Evolutionary conservation across 352 stramenopile species (phyloP).

Genomic region (Globisporangium spinosum): DNA sequence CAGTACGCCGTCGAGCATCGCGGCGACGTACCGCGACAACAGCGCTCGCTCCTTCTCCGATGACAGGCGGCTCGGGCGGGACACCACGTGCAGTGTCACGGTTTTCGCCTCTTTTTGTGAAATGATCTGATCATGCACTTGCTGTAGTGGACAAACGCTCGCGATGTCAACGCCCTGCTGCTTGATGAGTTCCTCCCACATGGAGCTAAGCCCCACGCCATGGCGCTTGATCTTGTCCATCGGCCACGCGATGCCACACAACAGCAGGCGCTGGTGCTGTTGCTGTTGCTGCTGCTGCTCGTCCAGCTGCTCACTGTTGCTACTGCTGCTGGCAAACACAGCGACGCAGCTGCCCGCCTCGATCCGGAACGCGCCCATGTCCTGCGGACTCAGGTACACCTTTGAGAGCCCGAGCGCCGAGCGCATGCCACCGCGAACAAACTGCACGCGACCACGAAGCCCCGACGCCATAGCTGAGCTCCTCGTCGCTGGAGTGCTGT

Average conservation of each 20-base stretch:
- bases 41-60: conserved; percentile 57
- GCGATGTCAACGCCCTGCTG: conserved; percentile 26
- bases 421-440: conserved; percentile 51
- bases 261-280: conserved; percentile 25
- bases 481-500: not conserved
- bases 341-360: conserved; percentile 38
- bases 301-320: not conserved
- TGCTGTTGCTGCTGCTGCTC: not conserved
- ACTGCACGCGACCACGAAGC: conserved; percentile 44
- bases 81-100: conserved; percentile 38
- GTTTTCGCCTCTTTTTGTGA: conserved; percentile 20
- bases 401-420: conserved; percentile 58
- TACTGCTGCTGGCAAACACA: conserved; percentile 17
- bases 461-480: not conserved
- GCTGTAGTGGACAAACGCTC: conserved; percentile 22
- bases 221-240: conserved; percentile 71
- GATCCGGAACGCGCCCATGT: conserved; percentile 41
- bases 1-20: conserved; percentile 64
- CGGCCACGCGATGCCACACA: conserved; percentile 65
- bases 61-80: conserved; percentile 27
- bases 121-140: conserved; percentile 13
- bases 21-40: conserved; percentile 48
- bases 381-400: conserved; percentile 57
- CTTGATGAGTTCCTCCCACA: conserved; percentile 57
- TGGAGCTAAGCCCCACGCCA: conserved; percentile 57